Percentiles rank a stretch among this genome's conserved stretches.
Conservation (phyloP, 345 rosid genomes). For the Lumnitzera littorea region DNA sequence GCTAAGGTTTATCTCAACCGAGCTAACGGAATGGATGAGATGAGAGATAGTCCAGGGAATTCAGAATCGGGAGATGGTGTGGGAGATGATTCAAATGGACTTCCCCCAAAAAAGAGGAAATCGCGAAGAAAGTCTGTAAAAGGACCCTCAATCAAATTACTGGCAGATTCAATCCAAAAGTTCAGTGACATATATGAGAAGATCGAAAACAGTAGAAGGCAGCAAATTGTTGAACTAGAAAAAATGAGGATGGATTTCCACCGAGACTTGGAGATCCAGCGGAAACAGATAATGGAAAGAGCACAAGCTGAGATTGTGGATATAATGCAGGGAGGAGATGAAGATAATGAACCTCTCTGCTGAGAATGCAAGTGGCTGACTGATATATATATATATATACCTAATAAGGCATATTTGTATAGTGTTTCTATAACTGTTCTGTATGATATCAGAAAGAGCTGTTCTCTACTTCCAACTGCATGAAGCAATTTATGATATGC, state of each 20-base stretch:
- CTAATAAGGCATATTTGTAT: too few relatives aligned
- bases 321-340: constrained; percentile 40
- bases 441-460: too few relatives aligned
- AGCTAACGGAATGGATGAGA: constrained; percentile 73
- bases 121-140: constrained; percentile 44
- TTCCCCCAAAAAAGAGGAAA: constrained; percentile 64
- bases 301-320: constrained; percentile 77
- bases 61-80: constrained; percentile 48
- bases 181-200: constrained; percentile 86
- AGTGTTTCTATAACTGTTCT: too few relatives aligned
- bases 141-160: constrained; percentile 55
- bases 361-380: constrained; percentile 52
- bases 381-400: too few relatives aligned
- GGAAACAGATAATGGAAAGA: constrained; percentile 78
- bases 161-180: constrained; percentile 79
- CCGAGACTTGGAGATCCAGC: constrained; percentile 82
- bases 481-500: too few relatives aligned
- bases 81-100: constrained; percentile 65
- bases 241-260: constrained; percentile 93
- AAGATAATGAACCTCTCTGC: constrained; percentile 48
- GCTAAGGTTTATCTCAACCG: constrained; percentile 57
- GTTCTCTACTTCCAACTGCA: too few relatives aligned
- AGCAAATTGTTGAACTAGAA: constrained; percentile 86
- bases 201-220: constrained; percentile 72
- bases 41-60: constrained; percentile 86